A percentile compares a stretch with the other conserved stretches of the same genome.
These are phyloP conservation scores for Neolecta irregularis DNA, from an alignment of 1,139 yeast species.

Conservation along the genomic window DNA sequence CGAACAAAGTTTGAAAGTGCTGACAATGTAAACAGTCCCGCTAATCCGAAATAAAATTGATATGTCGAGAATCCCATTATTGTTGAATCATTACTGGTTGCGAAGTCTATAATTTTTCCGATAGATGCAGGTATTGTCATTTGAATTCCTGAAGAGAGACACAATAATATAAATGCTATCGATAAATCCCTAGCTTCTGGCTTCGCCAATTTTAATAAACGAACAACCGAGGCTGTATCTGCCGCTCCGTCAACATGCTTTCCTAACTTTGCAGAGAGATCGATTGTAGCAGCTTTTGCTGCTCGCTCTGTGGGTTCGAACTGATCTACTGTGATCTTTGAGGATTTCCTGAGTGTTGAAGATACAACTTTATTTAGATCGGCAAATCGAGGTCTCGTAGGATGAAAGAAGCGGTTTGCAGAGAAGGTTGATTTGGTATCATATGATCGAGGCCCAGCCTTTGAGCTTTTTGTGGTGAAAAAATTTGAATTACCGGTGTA, in stretches of 20 bases:
- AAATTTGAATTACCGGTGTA: too few species aligned
- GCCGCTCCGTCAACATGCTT: neutral
- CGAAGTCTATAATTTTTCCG: constrained; percentile 58
- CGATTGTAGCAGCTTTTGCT: constrained; percentile 8
- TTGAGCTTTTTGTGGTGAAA: too few species aligned
- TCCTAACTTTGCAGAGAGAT: constrained; percentile 9
- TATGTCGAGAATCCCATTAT: constrained; percentile 36
- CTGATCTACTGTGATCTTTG: too few species aligned
- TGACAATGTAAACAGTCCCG: constrained; percentile 48
- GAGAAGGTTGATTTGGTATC: too few species aligned
- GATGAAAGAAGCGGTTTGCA: too few species aligned
- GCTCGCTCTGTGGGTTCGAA: constrained; percentile 9
- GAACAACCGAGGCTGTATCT: too few species aligned
- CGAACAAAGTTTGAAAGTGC: constrained; percentile 71
- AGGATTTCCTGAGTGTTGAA: too few species aligned
- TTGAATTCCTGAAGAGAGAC: constrained; percentile 9
- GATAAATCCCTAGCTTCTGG: constrained; percentile 11
- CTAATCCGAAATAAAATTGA: constrained; percentile 35
- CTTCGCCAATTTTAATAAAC: constrained; percentile 10
- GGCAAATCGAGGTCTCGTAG: too few species aligned
- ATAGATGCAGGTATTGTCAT: constrained; percentile 21
- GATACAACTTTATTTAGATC: too few species aligned
- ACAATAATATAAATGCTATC: constrained; percentile 8
- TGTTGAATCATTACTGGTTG: constrained; percentile 29
- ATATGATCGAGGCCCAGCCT: too few species aligned